phyloP scores from a whole-genome alignment of 768 basidiomycete species.

The Lyophyllum shimeji region DNA sequence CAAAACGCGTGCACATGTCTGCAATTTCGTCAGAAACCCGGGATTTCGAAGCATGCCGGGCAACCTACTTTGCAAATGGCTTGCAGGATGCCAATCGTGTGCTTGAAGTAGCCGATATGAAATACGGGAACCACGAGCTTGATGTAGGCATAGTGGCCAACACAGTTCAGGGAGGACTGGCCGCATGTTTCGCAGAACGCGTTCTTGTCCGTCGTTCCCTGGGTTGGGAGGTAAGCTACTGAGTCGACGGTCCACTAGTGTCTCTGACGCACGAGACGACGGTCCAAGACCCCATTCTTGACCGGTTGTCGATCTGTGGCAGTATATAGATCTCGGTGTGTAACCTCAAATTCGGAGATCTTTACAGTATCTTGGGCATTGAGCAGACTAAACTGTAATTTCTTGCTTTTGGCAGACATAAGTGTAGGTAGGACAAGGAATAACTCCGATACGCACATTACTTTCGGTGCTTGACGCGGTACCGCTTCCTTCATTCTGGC shows the following conservation, averaged over 20 bases:
- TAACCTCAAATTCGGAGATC: constrained; percentile 95
- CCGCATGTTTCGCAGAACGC: constrained; percentile 95
- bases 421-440: background rate
- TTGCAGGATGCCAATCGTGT: constrained; percentile 90
- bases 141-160: constrained; percentile 98
- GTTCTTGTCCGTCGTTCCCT: constrained; percentile 95
- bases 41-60: background rate
- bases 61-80: constrained; percentile 89
- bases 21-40: constrained; percentile 5
- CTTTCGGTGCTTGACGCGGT: constrained; percentile 54
- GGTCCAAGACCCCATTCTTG: constrained; percentile 89
- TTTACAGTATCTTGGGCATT: constrained; percentile 95
- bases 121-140: constrained; percentile 96
- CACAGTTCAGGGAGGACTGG: constrained; percentile 88
- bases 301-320: constrained; percentile 81
- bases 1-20: constrained; percentile 92
- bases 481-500: constrained; percentile 77
- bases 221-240: background rate
- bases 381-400: constrained; percentile 92
- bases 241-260: background rate
- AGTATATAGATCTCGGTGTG: constrained; percentile 89
- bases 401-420: constrained; percentile 60
- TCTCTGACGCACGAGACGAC: constrained; percentile 67
- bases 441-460: constrained; percentile 7
- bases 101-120: constrained; percentile 98